These are phyloP conservation scores for Limonium bicolor DNA, from an alignment of 148 eudicot genomes.

Conservation along the genomic window DNA sequence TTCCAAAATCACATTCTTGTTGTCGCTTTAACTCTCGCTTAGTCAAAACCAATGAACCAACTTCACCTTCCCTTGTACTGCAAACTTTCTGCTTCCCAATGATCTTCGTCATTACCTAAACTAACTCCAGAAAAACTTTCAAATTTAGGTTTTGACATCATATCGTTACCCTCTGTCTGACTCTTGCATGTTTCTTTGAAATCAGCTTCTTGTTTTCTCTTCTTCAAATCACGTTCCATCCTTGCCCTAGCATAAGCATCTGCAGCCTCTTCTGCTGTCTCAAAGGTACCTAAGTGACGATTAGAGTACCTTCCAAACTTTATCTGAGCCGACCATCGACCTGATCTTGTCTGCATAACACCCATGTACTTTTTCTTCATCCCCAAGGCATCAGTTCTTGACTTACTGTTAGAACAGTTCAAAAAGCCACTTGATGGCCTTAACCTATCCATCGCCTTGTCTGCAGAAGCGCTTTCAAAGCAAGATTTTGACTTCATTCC, in stretches of 20 bases:
- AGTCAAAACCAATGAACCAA: no score
- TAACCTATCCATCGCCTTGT: neutral
- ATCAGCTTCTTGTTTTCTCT: neutral
- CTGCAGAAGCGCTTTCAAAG: neutral
- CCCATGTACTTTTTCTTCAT: no score
- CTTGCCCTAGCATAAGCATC: conserved; percentile 2
- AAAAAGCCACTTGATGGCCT: no score
- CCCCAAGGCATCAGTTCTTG: no score
- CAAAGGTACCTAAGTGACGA: conserved; percentile 2
- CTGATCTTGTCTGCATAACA: neutral
- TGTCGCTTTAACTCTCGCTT: no score
- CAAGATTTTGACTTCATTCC: neutral
- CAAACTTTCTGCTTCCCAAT: neutral
- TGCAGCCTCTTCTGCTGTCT: conserved; percentile 10
- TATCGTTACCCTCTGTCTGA: neutral
- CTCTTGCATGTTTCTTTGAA: neutral
- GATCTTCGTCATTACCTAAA: neutral
- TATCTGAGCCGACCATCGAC: neutral
- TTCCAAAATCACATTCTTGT: neutral
- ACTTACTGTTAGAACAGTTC: no score
- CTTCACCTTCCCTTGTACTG: neutral
- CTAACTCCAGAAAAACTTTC: no score
- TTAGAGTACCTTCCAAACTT: neutral
- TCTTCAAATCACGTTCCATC: conserved; percentile 1
- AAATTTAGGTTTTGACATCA: neutral